phyloP scores from a whole-genome alignment of 345 rosid species.

The Citropsis articulata region DNA sequence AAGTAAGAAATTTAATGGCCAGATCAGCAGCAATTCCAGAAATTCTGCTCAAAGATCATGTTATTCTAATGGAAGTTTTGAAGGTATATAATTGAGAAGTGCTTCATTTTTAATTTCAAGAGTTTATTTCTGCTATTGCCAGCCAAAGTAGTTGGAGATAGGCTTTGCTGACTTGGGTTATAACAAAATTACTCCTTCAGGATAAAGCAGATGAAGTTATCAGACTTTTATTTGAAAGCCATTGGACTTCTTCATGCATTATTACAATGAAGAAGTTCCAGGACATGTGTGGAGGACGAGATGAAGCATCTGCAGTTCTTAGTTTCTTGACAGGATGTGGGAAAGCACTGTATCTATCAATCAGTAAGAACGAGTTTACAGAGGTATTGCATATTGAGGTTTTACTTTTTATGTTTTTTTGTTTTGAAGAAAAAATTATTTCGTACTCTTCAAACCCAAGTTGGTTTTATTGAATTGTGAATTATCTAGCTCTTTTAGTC shows the following conservation, averaged over 20 bases:
- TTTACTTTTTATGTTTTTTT: not conserved
- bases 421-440: not conserved
- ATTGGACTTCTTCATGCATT: conserved; percentile 63
- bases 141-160: not conserved
- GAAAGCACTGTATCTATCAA: conserved; percentile 56
- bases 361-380: conserved; percentile 48
- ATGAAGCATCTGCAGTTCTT: conserved; percentile 65
- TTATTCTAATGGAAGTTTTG: conserved; percentile 45
- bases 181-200: conserved; percentile 24
- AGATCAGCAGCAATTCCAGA: conserved; percentile 40
- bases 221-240: conserved; percentile 44
- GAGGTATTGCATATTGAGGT: conserved; percentile 44
- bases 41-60: conserved; percentile 40
- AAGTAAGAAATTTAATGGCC: conserved; percentile 48
- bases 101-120: not conserved
- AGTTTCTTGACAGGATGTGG: conserved; percentile 63
- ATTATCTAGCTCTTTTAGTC: not conserved
- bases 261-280: conserved; percentile 60
- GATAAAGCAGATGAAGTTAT: conserved; percentile 49
- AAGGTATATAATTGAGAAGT: conserved; percentile 40
- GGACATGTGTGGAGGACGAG: conserved; percentile 55
- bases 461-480: conserved; percentile 2
- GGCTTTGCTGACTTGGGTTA: not conserved
- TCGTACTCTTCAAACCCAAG: not conserved
- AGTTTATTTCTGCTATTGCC: not conserved